Percentiles rank a stretch among this genome's conserved stretches.
Evolutionary conservation across 2,329 filamentous ascomycete genomes (phyloP).

Genomic region (Colletotrichum sp.): DNA sequence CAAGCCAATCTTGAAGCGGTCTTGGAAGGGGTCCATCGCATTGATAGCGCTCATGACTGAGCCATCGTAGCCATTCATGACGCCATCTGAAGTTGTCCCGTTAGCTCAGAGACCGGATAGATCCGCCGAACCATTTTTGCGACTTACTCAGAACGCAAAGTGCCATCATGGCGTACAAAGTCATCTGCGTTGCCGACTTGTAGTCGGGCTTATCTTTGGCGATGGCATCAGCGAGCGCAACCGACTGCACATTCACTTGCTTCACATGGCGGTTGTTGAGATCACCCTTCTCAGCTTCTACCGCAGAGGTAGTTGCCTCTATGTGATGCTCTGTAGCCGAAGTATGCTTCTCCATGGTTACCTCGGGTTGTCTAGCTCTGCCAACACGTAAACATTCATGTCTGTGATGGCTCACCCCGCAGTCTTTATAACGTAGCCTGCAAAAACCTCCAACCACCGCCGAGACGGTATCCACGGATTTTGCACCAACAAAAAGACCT

Average conservation of each 20-base stretch:
- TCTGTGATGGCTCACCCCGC: neutral
- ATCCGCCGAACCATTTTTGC: too few relatives aligned
- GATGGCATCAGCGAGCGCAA: conserved; percentile 24
- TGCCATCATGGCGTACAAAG: conserved; percentile 23
- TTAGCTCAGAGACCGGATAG: neutral
- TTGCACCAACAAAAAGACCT: neutral
- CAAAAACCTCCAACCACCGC: neutral
- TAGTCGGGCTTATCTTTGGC: conserved; percentile 24
- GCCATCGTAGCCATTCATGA: conserved; percentile 21
- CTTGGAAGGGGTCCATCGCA: conserved; percentile 23
- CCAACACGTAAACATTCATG: neutral
- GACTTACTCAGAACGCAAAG: conserved; percentile 20
- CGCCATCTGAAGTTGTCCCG: neutral
- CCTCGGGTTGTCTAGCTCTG: neutral
- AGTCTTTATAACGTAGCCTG: neutral
- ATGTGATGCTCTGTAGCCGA: neutral
- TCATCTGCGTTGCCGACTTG: conserved; percentile 12
- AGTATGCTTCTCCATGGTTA: neutral
- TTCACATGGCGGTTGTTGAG: conserved; percentile 7
- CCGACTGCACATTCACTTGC: conserved; percentile 19
- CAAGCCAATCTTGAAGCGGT: conserved; percentile 20
- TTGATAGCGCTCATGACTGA: conserved; percentile 24
- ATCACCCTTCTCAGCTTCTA: conserved; percentile 1
- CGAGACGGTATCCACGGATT: neutral
- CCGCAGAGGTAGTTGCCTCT: conserved; percentile 15